Percentiles rank a stretch among this genome's conserved stretches.
phyloP scores from a whole-genome alignment of 352 stramenopile species.

The Blastocystis sp. region DNA sequence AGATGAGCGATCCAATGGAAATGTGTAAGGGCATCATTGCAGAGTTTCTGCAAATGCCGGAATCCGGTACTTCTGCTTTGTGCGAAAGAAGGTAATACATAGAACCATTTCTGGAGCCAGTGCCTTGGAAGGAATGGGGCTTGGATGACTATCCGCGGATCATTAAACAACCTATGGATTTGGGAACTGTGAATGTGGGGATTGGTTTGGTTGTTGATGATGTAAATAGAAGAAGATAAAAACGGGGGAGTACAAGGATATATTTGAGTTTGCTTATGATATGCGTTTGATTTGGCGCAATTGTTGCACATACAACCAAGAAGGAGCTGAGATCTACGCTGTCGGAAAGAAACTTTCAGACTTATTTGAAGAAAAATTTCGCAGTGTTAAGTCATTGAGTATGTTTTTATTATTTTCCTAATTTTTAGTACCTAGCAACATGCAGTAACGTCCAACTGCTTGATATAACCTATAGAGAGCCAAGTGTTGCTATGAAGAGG shows the following conservation, averaged over 20 bases:
- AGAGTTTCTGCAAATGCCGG: neutral
- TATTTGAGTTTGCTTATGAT: conserved; percentile 69
- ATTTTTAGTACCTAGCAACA: neutral
- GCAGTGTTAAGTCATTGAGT: conserved; percentile 66
- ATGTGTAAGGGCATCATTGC: conserved; percentile 31
- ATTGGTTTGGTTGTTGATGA: neutral
- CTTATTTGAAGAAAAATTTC: conserved; percentile 80
- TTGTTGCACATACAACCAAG: conserved; percentile 73
- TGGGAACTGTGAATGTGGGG: conserved; percentile 66
- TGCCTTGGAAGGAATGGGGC: conserved; percentile 70
- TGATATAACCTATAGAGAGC: conserved; percentile 72
- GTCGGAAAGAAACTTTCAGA: conserved; percentile 80
- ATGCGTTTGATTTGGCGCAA: conserved; percentile 70
- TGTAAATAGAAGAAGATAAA: conserved; percentile 50
- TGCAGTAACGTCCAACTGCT: neutral
- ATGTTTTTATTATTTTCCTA: neutral
- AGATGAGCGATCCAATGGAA: neutral
- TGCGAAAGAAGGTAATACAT: neutral
- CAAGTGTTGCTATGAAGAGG: conserved; percentile 79
- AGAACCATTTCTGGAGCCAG: conserved; percentile 69
- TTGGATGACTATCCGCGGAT: conserved; percentile 70
- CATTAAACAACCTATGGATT: conserved; percentile 71
- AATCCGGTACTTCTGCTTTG: neutral
- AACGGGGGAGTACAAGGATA: conserved; percentile 68
- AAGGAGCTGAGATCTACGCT: conserved; percentile 82